phyloP scores from a whole-genome alignment of 2,329 filamentous ascomycete species.

The Alternaria longipes region DNA sequence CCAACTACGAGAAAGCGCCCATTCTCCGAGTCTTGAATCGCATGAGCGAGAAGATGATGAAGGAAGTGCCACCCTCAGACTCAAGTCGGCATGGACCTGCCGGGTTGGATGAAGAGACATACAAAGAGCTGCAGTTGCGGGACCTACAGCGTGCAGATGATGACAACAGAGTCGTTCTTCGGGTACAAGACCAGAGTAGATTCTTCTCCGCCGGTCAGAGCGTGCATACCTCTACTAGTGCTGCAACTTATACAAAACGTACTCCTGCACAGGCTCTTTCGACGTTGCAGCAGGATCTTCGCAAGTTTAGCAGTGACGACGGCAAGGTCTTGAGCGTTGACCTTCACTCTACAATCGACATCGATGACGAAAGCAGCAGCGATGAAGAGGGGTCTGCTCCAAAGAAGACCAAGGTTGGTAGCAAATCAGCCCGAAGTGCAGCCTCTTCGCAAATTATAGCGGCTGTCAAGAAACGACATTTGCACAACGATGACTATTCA shows the following conservation, averaged over 20 bases:
- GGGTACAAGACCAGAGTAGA: conserved; percentile 84
- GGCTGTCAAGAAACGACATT: conserved; percentile 69
- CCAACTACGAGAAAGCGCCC: conserved; percentile 77
- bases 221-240: conserved; percentile 57
- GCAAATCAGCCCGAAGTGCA: conserved; percentile 69
- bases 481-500: conserved; percentile 60
- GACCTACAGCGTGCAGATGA: conserved; percentile 80
- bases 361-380: conserved; percentile 71
- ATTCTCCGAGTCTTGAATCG: conserved; percentile 90
- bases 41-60: conserved; percentile 92
- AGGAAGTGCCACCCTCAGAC: conserved; percentile 82
- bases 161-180: conserved; percentile 81
- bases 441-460: conserved; percentile 73
- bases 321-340: conserved; percentile 54
- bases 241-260: conserved; percentile 72
- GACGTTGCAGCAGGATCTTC: conserved; percentile 70
- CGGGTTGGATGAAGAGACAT: conserved; percentile 76
- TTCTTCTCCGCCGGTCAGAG: conserved; percentile 72
- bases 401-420: conserved; percentile 70
- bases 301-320: conserved; percentile 49
- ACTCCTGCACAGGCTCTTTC: conserved; percentile 74
- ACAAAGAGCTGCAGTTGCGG: conserved; percentile 76
- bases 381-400: conserved; percentile 67
- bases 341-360: conserved; percentile 71
- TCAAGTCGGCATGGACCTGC: conserved; percentile 70